phyloP scores from a whole-genome alignment of 2,329 filamentous ascomycete species.

The Didymella exigua region DNA sequence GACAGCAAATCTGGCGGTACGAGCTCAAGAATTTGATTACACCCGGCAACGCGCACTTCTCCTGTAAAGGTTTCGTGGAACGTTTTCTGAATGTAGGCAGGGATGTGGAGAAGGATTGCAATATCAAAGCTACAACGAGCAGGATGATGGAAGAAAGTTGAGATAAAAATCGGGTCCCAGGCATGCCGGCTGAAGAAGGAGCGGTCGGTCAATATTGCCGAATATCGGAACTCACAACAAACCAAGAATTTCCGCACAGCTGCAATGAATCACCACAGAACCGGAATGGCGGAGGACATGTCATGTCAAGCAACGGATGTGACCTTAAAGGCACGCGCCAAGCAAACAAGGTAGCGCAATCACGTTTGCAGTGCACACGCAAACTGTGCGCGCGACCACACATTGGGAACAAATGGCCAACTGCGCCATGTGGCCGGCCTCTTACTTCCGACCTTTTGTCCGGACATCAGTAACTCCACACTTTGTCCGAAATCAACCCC shows the following conservation, averaged over 20 bases:
- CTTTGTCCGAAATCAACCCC: neutral
- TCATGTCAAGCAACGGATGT: neutral
- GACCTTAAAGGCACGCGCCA: neutral
- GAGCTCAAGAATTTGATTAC: slow-evolving; percentile 16
- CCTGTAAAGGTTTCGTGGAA: slow-evolving; percentile 5
- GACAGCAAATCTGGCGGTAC: slow-evolving; percentile 14
- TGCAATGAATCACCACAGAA: too few relatives aligned
- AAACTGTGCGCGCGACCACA: neutral
- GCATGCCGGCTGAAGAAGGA: neutral
- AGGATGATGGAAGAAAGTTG: slow-evolving; percentile 13
- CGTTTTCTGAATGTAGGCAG: slow-evolving; percentile 10
- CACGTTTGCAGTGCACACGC: neutral
- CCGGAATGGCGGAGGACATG: too few relatives aligned
- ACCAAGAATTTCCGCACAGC: too few relatives aligned
- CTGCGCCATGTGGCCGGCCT: neutral
- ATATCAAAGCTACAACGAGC: neutral
- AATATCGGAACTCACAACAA: neutral
- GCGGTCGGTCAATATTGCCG: too few relatives aligned
- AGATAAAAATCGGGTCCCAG: slow-evolving; percentile 3
- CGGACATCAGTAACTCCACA: neutral
- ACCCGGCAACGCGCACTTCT: slow-evolving; percentile 11
- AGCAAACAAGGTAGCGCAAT: neutral
- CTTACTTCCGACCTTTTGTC: neutral
- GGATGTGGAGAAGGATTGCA: too few relatives aligned
- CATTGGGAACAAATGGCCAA: neutral